Evolutionary conservation across 805 yeast species (phyloP).

Genomic region (Suhomyces xylopsoci): DNA sequence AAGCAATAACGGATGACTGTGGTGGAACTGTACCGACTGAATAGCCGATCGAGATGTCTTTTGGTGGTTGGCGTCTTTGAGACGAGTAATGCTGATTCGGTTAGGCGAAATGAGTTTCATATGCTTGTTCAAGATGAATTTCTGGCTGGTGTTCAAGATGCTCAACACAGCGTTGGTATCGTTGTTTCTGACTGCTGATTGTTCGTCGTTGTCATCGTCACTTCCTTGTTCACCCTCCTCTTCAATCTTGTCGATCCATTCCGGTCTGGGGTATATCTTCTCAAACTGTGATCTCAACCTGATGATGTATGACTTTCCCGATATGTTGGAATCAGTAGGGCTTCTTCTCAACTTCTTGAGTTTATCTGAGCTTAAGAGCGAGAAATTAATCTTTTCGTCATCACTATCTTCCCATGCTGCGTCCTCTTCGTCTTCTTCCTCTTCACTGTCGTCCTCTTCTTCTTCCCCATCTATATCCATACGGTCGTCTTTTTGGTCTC

Average conservation of each 20-base stretch:
- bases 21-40: constrained; percentile 86
- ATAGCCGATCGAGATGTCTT: constrained; percentile 73
- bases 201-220: constrained; percentile 19
- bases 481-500: constrained; percentile 40
- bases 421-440: constrained; percentile 86
- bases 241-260: constrained; percentile 58
- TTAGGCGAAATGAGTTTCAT: constrained; percentile 64
- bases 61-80: constrained; percentile 80
- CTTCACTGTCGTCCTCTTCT: constrained; percentile 32
- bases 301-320: constrained; percentile 57
- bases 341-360: constrained; percentile 68
- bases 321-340: constrained; percentile 49
- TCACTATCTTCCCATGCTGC: constrained; percentile 91
- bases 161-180: constrained; percentile 31
- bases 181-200: constrained; percentile 9
- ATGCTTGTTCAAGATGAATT: constrained; percentile 42
- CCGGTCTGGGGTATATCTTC: constrained; percentile 77
- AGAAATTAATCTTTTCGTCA: constrained; percentile 69
- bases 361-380: constrained; percentile 57
- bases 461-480: constrained; percentile 21
- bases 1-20: constrained; percentile 72
- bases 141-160: constrained; percentile 29
- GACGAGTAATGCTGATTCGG: constrained; percentile 69
- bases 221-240: constrained; percentile 33
- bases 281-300: constrained; percentile 72